These are phyloP conservation scores for Quercus aquifolioides DNA, from an alignment of 306 rosid species.

Conservation along the genomic window DNA sequence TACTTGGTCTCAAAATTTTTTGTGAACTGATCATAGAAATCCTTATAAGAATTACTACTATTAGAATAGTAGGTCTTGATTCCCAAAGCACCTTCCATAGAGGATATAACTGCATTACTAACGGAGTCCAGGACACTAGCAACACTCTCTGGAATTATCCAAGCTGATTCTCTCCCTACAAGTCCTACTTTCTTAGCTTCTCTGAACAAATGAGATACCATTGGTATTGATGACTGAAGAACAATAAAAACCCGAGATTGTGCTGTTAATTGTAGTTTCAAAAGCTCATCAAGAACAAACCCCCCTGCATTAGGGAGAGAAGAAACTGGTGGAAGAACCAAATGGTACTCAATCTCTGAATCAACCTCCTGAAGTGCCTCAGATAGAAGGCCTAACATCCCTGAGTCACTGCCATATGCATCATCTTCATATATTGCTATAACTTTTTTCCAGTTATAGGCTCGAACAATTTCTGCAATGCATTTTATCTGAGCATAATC, in stretches of 20 bases:
- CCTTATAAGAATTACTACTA: slow-evolving; percentile 24
- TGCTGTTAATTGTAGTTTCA: slow-evolving; percentile 17
- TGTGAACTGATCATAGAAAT: slow-evolving; percentile 35
- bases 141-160: slow-evolving; percentile 62
- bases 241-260: slow-evolving; percentile 60
- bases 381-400: slow-evolving; percentile 39
- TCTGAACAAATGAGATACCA: slow-evolving; percentile 44
- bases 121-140: slow-evolving; percentile 47
- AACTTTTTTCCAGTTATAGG: slow-evolving; percentile 32
- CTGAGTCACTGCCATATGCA: slow-evolving; percentile 39
- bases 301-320: slow-evolving; percentile 47
- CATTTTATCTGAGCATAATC: slow-evolving; percentile 36
- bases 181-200: slow-evolving; percentile 53
- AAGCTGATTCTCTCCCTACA: slow-evolving; percentile 43
- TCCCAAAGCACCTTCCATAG: slow-evolving; percentile 66
- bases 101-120: slow-evolving; percentile 34
- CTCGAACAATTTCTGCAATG: slow-evolving; percentile 40
- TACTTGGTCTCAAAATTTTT: slow-evolving; percentile 19
- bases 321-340: slow-evolving; percentile 47
- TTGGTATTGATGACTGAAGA: slow-evolving; percentile 52
- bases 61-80: slow-evolving; percentile 47
- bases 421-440: slow-evolving; percentile 49
- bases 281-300: slow-evolving; percentile 39
- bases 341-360: slow-evolving; percentile 47
- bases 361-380: slow-evolving; percentile 51